Base-by-base conservation (phyloP, 495 filamentous ascomycete genomes). In the Ramalina peruviana region DNA sequence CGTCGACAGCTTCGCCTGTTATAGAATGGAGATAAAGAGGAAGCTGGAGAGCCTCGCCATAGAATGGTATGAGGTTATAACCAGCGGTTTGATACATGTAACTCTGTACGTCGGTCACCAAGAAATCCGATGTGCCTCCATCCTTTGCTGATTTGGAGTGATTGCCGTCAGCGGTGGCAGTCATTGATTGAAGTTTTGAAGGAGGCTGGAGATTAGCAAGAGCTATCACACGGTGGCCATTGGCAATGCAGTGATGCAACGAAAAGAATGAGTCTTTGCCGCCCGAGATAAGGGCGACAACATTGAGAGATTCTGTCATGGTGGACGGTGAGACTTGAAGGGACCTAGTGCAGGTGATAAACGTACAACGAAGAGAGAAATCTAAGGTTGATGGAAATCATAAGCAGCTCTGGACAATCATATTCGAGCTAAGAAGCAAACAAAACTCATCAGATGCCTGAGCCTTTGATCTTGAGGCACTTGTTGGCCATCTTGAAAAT, bases 71-170 rank as follows among this genome's bases (percentile, higher is more conserved):
- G 17, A 96, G 66, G 46, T 72, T 71, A 67, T 96, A 89, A 37
- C 92, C 92, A 46, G 93, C 85, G 1, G 93, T 97, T 69, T 98
- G 92, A 73, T 96, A 98, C 92, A 98, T 97, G 79, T 87, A 95
- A 72, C 86, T 94, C 67, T 98, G 83, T 55, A 92, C 74, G 65
- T 93, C 88, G 16, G 30, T 33, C 30, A 48, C 53, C 9, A 45
- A 25, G 16, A 20, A 45, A 1, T 21, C 5, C 17, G 16, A n/a
- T 45, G 3, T n/a, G 21, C 17, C 16, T 25, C 7, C 6, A 25
- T 45, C 42, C 21, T 12, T 19, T 45, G 42, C 16, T 27, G 19
- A 25, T 33, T 33, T 10, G 6, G 27, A 25, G 9, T 25, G 15
- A n/a, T 25, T 27, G 9, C 21, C 5, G 15, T 45, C 42, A 20